A percentile compares a stretch with the other conserved stretches of the same genome.
These are phyloP conservation scores for Sugiyamaella xylanicola DNA, from an alignment of 1,139 yeast species.

Conservation along the genomic window DNA sequence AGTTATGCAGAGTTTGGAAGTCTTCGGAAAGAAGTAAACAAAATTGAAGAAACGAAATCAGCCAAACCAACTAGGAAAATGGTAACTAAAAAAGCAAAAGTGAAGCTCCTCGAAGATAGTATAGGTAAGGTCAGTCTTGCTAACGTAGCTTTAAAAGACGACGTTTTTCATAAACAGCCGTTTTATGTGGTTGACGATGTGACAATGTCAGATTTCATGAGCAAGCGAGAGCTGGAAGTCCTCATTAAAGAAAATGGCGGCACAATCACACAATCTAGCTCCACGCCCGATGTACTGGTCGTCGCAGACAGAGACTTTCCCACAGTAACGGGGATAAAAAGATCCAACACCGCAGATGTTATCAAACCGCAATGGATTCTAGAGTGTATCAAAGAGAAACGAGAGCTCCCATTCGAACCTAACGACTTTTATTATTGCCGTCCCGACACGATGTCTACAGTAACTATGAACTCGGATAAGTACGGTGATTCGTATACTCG, in stretches of 20 bases:
- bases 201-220: constrained; percentile 29
- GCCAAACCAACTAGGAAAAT: constrained; percentile 5
- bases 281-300: constrained; percentile 35
- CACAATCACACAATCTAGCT: constrained; percentile 25
- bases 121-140: constrained; percentile 21
- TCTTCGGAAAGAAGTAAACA: constrained; percentile 29
- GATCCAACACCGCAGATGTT: constrained; percentile 56
- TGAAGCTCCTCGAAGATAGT: constrained; percentile 19
- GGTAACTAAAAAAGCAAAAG: constrained; percentile 14
- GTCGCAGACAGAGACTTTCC: constrained; percentile 56
- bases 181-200: constrained; percentile 38
- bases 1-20: constrained; percentile 53
- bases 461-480: constrained; percentile 33
- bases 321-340: constrained; percentile 48
- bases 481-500: constrained; percentile 40
- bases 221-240: constrained; percentile 32
- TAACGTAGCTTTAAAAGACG: constrained; percentile 21
- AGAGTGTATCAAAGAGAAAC: constrained; percentile 56
- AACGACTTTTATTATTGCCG: constrained; percentile 26
- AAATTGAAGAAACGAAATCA: constrained; percentile 22
- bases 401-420: constrained; percentile 61
- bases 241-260: constrained; percentile 41
- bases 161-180: constrained; percentile 31
- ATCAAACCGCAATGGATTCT: constrained; percentile 71
- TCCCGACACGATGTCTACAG: constrained; percentile 21